phyloP scores from a whole-genome alignment of 2,329 filamentous ascomycete genomes.

The Cladophialophora carrionii region DNA sequence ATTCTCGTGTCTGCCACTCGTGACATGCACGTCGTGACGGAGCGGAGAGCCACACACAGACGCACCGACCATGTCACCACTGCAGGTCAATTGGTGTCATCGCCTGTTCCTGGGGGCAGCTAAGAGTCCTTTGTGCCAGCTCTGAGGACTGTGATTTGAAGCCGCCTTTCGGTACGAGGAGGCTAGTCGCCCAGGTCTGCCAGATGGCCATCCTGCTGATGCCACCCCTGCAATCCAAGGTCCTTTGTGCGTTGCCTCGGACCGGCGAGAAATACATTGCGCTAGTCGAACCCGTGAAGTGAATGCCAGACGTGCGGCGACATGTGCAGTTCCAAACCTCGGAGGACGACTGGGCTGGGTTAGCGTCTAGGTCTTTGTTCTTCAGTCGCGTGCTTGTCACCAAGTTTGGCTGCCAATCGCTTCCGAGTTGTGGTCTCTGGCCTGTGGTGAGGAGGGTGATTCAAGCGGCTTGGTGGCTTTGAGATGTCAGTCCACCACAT shows the following conservation, averaged over 20 bases:
- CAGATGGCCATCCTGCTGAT: background rate
- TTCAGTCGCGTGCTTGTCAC: background rate
- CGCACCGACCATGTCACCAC: background rate
- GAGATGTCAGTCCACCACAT: background rate
- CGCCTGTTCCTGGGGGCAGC: background rate
- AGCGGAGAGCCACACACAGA: background rate
- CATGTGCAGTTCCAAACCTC: background rate
- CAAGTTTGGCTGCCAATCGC: background rate
- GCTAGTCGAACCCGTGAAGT: constrained; percentile 8
- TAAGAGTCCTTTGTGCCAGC: background rate
- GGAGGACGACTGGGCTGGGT: background rate
- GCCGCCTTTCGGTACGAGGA: background rate
- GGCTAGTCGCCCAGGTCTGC: constrained; percentile 2
- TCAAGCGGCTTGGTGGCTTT: background rate
- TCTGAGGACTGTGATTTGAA: constrained; percentile 1
- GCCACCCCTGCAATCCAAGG: background rate
- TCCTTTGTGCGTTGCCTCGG: constrained; percentile 16
- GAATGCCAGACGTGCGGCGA: background rate
- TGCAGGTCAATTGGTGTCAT: background rate
- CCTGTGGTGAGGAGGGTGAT: background rate
- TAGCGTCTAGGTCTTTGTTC: background rate
- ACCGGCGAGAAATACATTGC: constrained; percentile 23
- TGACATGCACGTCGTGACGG: background rate
- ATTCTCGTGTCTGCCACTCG: background rate
- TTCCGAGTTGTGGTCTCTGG: too few relatives aligned